A percentile compares a stretch with the other conserved stretches of the same genome.
Conservation (phyloP, 2,329 filamentous ascomycete genomes). For the Periconia digitata region DNA sequence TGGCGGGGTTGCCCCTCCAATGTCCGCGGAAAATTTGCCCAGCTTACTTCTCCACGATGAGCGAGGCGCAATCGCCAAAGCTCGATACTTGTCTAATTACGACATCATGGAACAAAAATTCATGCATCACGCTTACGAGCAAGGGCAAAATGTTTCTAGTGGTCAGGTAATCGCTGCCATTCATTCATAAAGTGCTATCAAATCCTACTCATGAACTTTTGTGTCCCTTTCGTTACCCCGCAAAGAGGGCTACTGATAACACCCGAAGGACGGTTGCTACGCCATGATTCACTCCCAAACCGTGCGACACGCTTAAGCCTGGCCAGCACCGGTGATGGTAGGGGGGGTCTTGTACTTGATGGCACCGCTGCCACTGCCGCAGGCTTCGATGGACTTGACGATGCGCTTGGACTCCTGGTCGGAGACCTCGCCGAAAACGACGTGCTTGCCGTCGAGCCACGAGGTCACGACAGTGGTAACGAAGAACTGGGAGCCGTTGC, state of each 20-base stretch:
- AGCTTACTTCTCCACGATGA: not conserved
- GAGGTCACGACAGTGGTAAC: conserved; percentile 68
- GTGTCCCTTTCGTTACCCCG: conserved; percentile 3
- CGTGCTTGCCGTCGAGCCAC: conserved; percentile 78
- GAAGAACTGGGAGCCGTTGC: conserved; percentile 75
- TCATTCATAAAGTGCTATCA: conserved; percentile 24
- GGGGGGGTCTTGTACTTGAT: conserved; percentile 56
- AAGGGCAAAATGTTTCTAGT: not conserved
- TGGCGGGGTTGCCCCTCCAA: conserved; percentile 25
- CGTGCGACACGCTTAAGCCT: conserved; percentile 40
- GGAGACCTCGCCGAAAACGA: conserved; percentile 77
- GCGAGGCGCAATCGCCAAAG: no score
- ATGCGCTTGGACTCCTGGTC: conserved; percentile 56
- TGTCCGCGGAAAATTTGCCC: conserved; percentile 19
- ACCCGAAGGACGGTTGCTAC: conserved; percentile 7
- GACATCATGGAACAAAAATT: not conserved
- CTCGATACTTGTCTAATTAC: no score
- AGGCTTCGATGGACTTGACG: conserved; percentile 62
- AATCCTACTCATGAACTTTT: conserved; percentile 11
- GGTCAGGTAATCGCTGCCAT: not conserved
- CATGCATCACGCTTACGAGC: not conserved
- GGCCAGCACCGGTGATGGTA: conserved; percentile 56
- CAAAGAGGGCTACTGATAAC: conserved; percentile 8
- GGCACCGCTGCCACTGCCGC: conserved; percentile 56
- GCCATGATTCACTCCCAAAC: conserved; percentile 13